Evolutionary conservation across 805 yeast species (phyloP).

Genomic region (Zygosaccharomyces gambellarensis): DNA sequence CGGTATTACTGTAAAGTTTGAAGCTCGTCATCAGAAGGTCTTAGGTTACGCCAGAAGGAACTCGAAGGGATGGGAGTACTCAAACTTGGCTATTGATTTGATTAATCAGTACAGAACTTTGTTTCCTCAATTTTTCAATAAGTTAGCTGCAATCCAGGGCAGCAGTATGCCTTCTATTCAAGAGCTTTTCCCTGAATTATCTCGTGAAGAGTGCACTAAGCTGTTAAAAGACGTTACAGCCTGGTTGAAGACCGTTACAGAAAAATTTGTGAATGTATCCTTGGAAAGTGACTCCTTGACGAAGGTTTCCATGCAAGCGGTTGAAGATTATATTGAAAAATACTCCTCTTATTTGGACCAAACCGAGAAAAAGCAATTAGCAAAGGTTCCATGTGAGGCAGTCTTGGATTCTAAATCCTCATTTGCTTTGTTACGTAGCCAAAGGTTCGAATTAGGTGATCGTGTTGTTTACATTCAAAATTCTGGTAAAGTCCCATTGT

Average conservation of each 20-base stretch:
- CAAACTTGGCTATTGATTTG: conserved; percentile 65
- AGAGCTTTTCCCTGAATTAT: conserved; percentile 37
- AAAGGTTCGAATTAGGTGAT: conserved; percentile 81
- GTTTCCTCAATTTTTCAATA: conserved; percentile 58
- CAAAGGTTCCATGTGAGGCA: conserved; percentile 81
- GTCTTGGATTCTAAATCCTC: conserved; percentile 72
- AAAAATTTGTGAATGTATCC: conserved; percentile 57
- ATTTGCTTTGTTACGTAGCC: conserved; percentile 63
- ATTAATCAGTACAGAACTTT: conserved; percentile 53
- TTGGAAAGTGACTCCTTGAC: conserved; percentile 77
- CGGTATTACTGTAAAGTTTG: conserved; percentile 83
- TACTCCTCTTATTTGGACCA: conserved; percentile 44
- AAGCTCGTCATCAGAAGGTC: conserved; percentile 72
- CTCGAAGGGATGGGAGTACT: conserved; percentile 74
- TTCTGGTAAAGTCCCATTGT: conserved; percentile 84
- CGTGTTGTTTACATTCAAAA: conserved; percentile 80
- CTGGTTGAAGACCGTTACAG: conserved; percentile 49
- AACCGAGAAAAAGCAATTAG: conserved; percentile 51
- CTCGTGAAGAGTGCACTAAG: conserved; percentile 26
- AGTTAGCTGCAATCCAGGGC: conserved; percentile 31
- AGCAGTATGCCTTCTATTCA: conserved; percentile 28
- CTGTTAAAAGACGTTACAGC: conserved; percentile 30
- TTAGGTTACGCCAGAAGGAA: conserved; percentile 75
- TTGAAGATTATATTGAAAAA: conserved; percentile 57
- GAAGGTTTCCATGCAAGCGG: conserved; percentile 53